Evolutionary conservation across 2,329 filamentous ascomycete species (phyloP).

Genomic region (Ceratocystis destructans): DNA sequence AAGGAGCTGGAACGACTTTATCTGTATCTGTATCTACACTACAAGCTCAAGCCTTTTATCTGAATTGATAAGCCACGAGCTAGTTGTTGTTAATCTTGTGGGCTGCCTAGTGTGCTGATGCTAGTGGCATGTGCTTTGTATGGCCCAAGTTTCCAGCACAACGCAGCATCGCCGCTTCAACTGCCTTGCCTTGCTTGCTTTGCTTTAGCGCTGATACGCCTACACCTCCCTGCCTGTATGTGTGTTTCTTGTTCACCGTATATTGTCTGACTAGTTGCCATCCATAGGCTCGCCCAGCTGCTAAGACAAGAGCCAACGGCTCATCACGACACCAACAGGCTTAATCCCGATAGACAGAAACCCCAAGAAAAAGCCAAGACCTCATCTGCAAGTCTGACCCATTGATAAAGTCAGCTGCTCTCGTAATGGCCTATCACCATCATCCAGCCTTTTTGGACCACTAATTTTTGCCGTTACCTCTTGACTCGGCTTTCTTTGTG

Average conservation of each 20-base stretch:
- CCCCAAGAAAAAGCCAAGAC: slow-evolving; percentile 16
- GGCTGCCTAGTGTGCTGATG: slow-evolving; percentile 1
- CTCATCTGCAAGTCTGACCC: slow-evolving; percentile 6
- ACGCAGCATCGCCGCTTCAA: neutral
- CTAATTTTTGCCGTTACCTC: neutral
- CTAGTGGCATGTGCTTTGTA: neutral
- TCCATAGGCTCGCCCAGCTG: neutral
- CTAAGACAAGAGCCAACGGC: neutral
- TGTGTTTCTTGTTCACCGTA: neutral
- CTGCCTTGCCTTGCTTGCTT: neutral
- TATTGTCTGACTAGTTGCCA: neutral
- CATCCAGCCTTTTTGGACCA: neutral
- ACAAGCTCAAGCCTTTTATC: too few species aligned
- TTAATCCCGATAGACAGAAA: neutral
- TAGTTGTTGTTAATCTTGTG: too few species aligned
- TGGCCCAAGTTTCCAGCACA: slow-evolving; percentile 2
- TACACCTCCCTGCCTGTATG: neutral
- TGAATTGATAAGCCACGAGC: too few species aligned
- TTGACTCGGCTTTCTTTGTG: neutral
- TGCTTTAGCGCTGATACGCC: neutral
- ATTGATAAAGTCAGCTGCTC: slow-evolving; percentile 3
- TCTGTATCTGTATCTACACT: neutral
- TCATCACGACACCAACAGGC: neutral
- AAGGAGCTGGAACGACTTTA: neutral
- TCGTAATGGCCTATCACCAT: neutral